Base-by-base conservation (phyloP, 345 rosid genomes). In the Bruguiera sexangula region DNA sequence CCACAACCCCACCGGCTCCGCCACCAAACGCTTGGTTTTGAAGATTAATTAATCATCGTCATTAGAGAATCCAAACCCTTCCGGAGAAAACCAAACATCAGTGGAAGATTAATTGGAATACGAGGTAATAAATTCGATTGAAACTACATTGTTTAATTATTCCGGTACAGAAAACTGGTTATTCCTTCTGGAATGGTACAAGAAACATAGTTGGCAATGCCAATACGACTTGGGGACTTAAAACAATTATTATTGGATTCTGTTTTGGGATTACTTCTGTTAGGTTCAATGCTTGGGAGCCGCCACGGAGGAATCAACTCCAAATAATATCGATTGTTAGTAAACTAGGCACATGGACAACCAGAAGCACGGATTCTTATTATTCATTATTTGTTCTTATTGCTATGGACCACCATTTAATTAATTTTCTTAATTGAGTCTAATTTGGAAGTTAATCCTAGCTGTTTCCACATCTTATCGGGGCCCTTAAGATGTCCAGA, bases 201-300 rank as follows among this genome's bases (percentile, higher is more conserved):
- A 70, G 55, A 62, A 70, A 70, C 16, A 29, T 19, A 2, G 4
- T 50, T 53, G 50, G 70, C 54, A 57, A 69, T 18, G 57, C 27
- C 27, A 59, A 63, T 53, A 68, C 58, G 79, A 62, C 72, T 63
- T 21, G 48, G 39, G 54, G 53, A 6, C 67, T 50, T 73, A 36
- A 62, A 60, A 74, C 59, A 63, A 18, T 20, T 22, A 60, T 7
- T 34, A 26, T 57, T 24, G 48, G 81, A 70, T 51, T 75, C 65
- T 53, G 51, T 29, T 30, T 18, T 11, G 39, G 46, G 48, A 22
- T 53, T 6, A 36, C 8, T 68, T 78, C 73, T 22, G 21, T 37
- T 71, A 55, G 36, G 11, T 31, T 67, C 43, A 55, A 83, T 83
- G 82, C 83, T 81, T 75, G 70, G 75, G 69, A 67, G 73, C 9